These are phyloP conservation scores for Oryza rufipogon DNA, from an alignment of 176 grass and related monocot species.

Conservation along the genomic window DNA sequence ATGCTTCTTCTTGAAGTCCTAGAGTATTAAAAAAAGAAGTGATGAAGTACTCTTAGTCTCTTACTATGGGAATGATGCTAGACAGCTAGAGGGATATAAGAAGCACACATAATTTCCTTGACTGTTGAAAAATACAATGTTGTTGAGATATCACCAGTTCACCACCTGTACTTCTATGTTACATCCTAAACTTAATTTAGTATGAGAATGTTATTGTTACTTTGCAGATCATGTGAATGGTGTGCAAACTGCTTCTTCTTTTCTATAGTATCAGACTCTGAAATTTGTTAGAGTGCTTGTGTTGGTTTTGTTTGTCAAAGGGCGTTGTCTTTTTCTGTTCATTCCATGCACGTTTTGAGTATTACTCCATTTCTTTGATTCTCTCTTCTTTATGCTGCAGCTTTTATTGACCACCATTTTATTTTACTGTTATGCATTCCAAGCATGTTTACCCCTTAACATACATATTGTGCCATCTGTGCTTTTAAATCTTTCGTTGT, in stretches of 20 bases:
- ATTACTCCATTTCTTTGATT: neutral
- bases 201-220: neutral
- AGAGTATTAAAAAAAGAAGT: neutral
- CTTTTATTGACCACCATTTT: neutral
- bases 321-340: neutral
- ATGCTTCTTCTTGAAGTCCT: neutral
- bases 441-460: neutral
- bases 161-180: neutral
- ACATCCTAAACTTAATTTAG: neutral
- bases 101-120: constrained; percentile 23
- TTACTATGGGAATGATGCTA: constrained; percentile 2
- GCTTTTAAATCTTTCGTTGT: neutral
- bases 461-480: neutral
- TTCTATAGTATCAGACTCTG: neutral
- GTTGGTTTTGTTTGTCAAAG: neutral
- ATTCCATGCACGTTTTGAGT: neutral
- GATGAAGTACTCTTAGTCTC: neutral
- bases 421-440: neutral
- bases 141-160: neutral
- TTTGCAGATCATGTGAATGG: constrained; percentile 11
- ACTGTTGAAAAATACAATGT: neutral
- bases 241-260: neutral
- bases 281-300: neutral
- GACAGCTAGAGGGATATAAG: neutral
- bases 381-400: neutral